Base-by-base conservation (phyloP, 2,329 filamentous ascomycete species). In the Arachnomyces sp. region DNA sequence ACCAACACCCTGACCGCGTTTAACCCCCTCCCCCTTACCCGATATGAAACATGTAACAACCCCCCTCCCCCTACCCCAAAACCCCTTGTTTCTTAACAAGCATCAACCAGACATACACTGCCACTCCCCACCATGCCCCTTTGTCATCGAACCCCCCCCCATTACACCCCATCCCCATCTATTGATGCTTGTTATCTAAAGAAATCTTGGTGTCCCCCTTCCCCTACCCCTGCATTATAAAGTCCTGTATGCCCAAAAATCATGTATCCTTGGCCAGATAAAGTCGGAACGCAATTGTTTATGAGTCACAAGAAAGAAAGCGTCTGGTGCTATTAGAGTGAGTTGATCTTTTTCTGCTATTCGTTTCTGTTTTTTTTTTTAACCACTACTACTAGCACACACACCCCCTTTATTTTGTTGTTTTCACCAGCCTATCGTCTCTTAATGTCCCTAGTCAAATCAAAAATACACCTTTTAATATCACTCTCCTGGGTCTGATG, bases 161-260 rank as follows among this genome's bases (percentile, higher is more conserved):
- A n/a, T n/a, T n/a, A n/a, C n/a, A n/a, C n/a, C n/a, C 18, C 38
- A 15, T 17, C 32, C n/a, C 28, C 36, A 34, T 25, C 15, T 9
- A 25, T 28, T 25, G 20, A 25, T 25, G 20, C 20, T 25, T 25
- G 20, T 25, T 25, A 25, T 25, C 9, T 25, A 25, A 25, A 25
- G 20, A 25, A 25, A 25, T 25, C 20, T 25, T 25, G 20, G 20
- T 25, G n/a, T 4, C 31, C 34, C 32, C 36, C 30, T 9, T 39
- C 30, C 33, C 43, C 30, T 37, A 11, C 30, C 38, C 38, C 35
- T 28, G 17, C 20, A 29, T 45, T 31, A 36, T 55, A 50, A 49
- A 45, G 47, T 60, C 58, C 59, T 60, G 58, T 60, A 60, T 60
- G 56, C 58, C 54, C 57, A 49, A 56, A 60, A 63, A 50, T 64